A percentile compares a stretch with the other conserved stretches of the same genome.
These are phyloP conservation scores for Boechera divaricarpa DNA, from an alignment of 345 rosid genomes.

Conservation along the genomic window DNA sequence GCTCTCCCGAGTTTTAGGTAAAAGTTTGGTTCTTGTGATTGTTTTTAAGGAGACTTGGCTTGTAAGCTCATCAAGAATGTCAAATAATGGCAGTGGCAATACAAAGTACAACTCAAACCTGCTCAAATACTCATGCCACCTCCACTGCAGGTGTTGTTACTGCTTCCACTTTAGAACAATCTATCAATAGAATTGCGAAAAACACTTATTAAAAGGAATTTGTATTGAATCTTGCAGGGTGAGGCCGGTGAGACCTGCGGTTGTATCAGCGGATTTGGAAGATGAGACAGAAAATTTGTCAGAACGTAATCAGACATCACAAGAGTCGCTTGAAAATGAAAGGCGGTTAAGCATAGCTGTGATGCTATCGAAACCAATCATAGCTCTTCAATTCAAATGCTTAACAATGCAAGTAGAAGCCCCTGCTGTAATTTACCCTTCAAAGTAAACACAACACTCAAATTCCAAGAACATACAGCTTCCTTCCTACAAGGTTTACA, in stretches of 20 bases:
- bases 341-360: conserved; percentile 57
- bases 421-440: conserved; percentile 56
- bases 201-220: neutral
- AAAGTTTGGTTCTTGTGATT: conserved; percentile 12
- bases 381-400: conserved; percentile 74
- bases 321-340: conserved; percentile 42
- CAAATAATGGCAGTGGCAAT: conserved; percentile 67
- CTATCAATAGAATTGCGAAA: neutral
- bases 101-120: conserved; percentile 69
- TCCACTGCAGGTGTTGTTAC: conserved; percentile 75
- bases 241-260: conserved; percentile 65
- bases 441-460: conserved; percentile 30
- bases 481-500: conserved; percentile 41
- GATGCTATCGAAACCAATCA: conserved; percentile 76
- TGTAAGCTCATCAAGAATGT: conserved; percentile 24
- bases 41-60: conserved; percentile 18
- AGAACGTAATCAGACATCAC: conserved; percentile 13
- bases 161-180: neutral
- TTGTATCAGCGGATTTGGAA: conserved; percentile 50
- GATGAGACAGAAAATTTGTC: conserved; percentile 40
- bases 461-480: conserved; percentile 32
- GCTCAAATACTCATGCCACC: conserved; percentile 80
- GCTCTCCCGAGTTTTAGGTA: conserved; percentile 96
- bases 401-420: conserved; percentile 88
- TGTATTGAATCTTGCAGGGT: conserved; percentile 47